A percentile compares a stretch with the other conserved stretches of the same genome.
Conservation (phyloP, 164 flowering plant species). For the Vitis vinifera region DNA sequence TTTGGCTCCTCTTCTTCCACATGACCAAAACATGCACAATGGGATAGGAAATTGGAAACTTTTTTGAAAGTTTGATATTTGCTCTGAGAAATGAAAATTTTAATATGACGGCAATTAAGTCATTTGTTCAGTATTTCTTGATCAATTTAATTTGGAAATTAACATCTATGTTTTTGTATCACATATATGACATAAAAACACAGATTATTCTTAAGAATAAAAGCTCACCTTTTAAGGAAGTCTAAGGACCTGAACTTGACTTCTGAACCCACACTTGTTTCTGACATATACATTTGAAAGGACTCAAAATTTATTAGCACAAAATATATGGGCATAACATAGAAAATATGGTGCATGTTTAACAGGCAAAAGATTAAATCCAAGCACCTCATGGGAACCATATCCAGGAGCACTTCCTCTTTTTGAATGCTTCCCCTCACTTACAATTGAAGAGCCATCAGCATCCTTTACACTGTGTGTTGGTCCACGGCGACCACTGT, state of each 20-base stretch:
- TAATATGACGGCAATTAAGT: no score
- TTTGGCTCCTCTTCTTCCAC: no score
- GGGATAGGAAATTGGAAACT: no score
- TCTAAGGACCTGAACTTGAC: slow-evolving; percentile 49
- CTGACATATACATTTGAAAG: slow-evolving; percentile 25
- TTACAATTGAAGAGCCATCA: slow-evolving; percentile 40
- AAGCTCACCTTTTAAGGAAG: slow-evolving; percentile 22
- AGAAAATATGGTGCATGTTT: background rate
- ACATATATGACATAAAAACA: background rate
- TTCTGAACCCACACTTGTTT: slow-evolving; percentile 70
- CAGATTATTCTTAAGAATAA: background rate
- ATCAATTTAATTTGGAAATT: background rate
- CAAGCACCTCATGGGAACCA: slow-evolving; percentile 70
- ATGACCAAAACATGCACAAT: no score
- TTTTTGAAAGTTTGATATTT: no score
- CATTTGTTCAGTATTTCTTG: background rate
- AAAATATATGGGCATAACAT: background rate
- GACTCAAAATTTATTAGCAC: slow-evolving; percentile 1
- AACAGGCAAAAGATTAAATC: background rate
- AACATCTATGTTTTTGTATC: background rate
- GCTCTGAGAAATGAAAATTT: no score
- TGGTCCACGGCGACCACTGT: slow-evolving; percentile 65
- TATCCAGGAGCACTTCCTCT: slow-evolving; percentile 55
- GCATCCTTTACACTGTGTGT: slow-evolving; percentile 51
- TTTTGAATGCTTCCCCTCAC: slow-evolving; percentile 61